Conservation (phyloP, 1,284 basidiomycete genomes). For the Exobasidium rhododendri region DNA sequence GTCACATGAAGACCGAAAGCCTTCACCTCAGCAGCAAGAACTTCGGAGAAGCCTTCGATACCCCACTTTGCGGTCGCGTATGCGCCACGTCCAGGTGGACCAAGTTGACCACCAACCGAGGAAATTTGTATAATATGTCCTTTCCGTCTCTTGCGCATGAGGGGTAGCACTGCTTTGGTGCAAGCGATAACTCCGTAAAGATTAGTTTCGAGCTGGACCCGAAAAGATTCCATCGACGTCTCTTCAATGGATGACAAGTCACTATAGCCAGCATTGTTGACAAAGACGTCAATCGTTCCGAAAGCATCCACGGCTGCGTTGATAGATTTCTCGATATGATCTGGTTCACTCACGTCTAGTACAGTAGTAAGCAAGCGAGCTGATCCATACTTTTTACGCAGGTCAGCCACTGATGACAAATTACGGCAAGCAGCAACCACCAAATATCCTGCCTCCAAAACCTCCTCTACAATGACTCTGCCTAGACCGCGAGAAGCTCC, state of each 20-base stretch:
- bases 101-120: background rate
- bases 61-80: background rate
- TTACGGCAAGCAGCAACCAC: background rate
- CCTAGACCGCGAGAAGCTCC: background rate
- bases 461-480: background rate
- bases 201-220: background rate
- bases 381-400: background rate
- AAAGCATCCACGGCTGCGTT: background rate
- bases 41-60: background rate
- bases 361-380: background rate
- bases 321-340: background rate
- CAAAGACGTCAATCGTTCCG: background rate
- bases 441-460: background rate
- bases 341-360: background rate
- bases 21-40: background rate
- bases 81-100: background rate
- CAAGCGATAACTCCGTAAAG: background rate
- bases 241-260: background rate
- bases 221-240: background rate
- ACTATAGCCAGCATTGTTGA: background rate
- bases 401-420: background rate
- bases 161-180: background rate
- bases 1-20: background rate
- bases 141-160: background rate
- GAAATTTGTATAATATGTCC: background rate